Percentiles rank a stretch among this genome's conserved stretches.
These are phyloP conservation scores for Suillus weaverae DNA, from an alignment of 768 basidiomycete species.

Conservation along the genomic window DNA sequence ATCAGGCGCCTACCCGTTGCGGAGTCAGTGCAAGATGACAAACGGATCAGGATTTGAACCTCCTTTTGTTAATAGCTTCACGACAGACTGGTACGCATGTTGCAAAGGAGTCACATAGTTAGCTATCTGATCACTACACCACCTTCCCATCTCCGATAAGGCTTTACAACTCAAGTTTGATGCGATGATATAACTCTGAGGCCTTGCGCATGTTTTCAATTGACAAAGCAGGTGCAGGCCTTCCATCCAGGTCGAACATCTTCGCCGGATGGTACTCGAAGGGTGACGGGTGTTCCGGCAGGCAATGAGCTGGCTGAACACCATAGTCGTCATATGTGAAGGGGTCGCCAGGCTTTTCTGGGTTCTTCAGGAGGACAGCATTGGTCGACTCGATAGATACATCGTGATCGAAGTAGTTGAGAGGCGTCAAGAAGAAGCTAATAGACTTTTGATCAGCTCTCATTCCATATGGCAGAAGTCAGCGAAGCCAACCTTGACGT, in stretches of 20 bases:
- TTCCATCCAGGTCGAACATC: conserved; percentile 37
- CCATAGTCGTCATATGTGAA: conserved; percentile 54
- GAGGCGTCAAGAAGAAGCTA: conserved; percentile 58
- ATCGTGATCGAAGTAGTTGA: conserved; percentile 68
- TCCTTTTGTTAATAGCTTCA: neutral
- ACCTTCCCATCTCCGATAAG: neutral
- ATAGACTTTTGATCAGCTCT: neutral
- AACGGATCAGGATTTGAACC: neutral
- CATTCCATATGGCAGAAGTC: neutral
- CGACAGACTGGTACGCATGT: neutral
- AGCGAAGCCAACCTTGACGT: conserved; percentile 44
- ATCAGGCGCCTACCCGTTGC: neutral
- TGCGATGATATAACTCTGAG: conserved; percentile 41
- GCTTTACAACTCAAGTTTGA: conserved; percentile 32
- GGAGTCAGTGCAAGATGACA: neutral
- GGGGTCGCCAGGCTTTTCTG: conserved; percentile 36
- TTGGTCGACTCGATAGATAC: conserved; percentile 58
- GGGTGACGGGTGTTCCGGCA: conserved; percentile 37
- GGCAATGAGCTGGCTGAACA: conserved; percentile 42
- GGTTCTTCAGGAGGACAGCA: conserved; percentile 47
- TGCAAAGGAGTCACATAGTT: neutral
- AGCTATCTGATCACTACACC: conserved; percentile 1
- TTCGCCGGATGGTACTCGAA: conserved; percentile 40
- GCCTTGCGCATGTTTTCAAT: conserved; percentile 41
- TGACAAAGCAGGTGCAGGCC: conserved; percentile 25